Conservation (phyloP, 208 protist genomes). For the Leptomonas seymouri region DNA sequence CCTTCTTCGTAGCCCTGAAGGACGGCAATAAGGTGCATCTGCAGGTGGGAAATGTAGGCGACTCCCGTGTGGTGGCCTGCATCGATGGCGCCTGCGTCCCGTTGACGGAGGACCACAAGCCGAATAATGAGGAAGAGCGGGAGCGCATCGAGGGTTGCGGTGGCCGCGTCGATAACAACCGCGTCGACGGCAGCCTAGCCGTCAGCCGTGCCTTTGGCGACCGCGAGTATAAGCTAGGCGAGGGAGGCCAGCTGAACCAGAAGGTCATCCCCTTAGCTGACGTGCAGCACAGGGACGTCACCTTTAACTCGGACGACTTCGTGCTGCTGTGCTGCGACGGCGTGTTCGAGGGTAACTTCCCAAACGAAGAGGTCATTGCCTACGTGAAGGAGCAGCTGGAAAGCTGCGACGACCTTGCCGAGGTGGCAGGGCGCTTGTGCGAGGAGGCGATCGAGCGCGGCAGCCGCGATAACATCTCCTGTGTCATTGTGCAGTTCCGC, state of each 20-base stretch:
- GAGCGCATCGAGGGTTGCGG: conserved; percentile 89
- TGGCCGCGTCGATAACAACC: conserved; percentile 92
- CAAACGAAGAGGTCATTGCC: conserved; percentile 89
- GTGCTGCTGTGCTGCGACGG: conserved; percentile 93
- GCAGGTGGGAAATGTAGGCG: conserved; percentile 94
- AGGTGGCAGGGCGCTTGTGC: conserved; percentile 85
- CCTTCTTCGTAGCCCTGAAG: conserved; percentile 84
- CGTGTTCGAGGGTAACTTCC: conserved; percentile 92
- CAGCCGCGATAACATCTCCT: conserved; percentile 92
- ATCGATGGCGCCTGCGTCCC: conserved; percentile 78
- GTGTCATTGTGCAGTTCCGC: conserved; percentile 91
- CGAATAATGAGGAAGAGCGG: conserved; percentile 86
- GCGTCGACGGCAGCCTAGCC: conserved; percentile 94
- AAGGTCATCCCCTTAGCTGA: conserved; percentile 92
- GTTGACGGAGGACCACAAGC: conserved; percentile 96
- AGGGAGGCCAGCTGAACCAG: conserved; percentile 72
- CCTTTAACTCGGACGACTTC: conserved; percentile 77
- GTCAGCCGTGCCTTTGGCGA: conserved; percentile 95
- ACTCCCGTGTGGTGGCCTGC: conserved; percentile 90
- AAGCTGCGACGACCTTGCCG: conserved; percentile 70
- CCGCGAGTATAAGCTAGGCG: conserved; percentile 91
- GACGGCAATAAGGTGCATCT: conserved; percentile 73
- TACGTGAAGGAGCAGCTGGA: conserved; percentile 87
- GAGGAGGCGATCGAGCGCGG: conserved; percentile 89
- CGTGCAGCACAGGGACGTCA: conserved; percentile 75